These are phyloP conservation scores for Leccinum ponderosum DNA, from an alignment of 1,284 basidiomycete genomes.

Conservation along the genomic window DNA sequence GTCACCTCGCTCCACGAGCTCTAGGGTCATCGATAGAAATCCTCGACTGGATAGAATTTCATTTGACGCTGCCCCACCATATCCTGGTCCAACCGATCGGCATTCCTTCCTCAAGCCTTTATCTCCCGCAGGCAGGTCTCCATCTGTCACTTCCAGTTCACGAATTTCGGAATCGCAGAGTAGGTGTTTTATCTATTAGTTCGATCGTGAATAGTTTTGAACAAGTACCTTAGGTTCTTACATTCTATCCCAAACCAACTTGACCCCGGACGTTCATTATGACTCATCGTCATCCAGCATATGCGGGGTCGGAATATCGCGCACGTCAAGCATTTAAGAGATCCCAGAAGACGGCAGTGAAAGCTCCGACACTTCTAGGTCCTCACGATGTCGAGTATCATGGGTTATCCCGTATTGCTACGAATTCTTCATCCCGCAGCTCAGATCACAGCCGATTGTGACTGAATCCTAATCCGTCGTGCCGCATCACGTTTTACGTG, in stretches of 20 bases:
- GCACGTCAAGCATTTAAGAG: conserved; percentile 41
- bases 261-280: conserved; percentile 3
- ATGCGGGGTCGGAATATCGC: conserved; percentile 2
- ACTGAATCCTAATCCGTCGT: neutral
- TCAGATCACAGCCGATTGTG: conserved; percentile 6
- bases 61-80: conserved; percentile 19
- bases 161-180: conserved; percentile 11
- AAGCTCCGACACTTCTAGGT: neutral
- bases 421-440: conserved; percentile 16
- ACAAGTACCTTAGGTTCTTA: conserved; percentile 11
- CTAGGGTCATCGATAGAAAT: neutral
- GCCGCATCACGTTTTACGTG: neutral
- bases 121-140: conserved; percentile 6
- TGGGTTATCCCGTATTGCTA: conserved; percentile 17
- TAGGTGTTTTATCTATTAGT: conserved; percentile 3
- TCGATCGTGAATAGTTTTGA: conserved; percentile 1
- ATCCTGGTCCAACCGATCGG: conserved; percentile 2
- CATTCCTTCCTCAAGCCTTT: neutral
- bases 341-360: conserved; percentile 31
- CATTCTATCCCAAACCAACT: neutral
- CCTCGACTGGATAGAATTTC: neutral
- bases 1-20: conserved; percentile 10
- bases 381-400: conserved; percentile 12
- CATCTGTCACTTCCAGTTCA: conserved; percentile 12
- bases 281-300: conserved; percentile 26